Evolutionary conservation across 116 monocot genomes (phyloP).

Genomic region (Papilionanthe hybrid): DNA sequence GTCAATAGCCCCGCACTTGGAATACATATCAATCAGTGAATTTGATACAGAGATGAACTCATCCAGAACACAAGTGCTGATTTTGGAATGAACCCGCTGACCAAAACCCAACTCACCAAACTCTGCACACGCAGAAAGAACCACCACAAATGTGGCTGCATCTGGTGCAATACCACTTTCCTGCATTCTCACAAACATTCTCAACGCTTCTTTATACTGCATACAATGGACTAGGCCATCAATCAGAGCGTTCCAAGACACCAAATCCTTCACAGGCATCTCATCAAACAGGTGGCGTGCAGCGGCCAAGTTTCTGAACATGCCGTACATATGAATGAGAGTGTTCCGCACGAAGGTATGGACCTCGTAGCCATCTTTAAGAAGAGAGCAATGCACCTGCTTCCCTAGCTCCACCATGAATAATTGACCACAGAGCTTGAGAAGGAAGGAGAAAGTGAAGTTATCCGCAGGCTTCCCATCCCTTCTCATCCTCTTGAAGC

Average conservation of each 20-base stretch:
- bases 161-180: conserved; percentile 32
- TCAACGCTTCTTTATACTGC: conserved; percentile 26
- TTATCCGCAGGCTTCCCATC: conserved; percentile 32
- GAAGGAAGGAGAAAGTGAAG: conserved; percentile 63
- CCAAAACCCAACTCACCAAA: conserved; percentile 49
- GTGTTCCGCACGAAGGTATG: conserved; percentile 30
- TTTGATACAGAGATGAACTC: conserved; percentile 26
- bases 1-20: conserved; percentile 41
- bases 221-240: conserved; percentile 39
- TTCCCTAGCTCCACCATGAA: conserved; percentile 8
- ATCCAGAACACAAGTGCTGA: conserved; percentile 11
- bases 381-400: conserved; percentile 26
- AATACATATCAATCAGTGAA: conserved; percentile 43
- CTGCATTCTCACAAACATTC: conserved; percentile 30
- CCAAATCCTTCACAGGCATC: conserved; percentile 25
- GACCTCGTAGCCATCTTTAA: conserved; percentile 20
- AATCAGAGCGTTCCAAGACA: conserved; percentile 63
- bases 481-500: conserved; percentile 35
- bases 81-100: conserved; percentile 31
- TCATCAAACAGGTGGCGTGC: conserved; percentile 36
- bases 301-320: background rate
- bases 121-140: conserved; percentile 54
- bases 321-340: conserved; percentile 28
- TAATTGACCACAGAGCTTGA: conserved; percentile 37
- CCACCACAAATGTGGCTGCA: conserved; percentile 41